phyloP scores from a whole-genome alignment of 2,329 filamentous ascomycete genomes.

The Trichoderma koningii region DNA sequence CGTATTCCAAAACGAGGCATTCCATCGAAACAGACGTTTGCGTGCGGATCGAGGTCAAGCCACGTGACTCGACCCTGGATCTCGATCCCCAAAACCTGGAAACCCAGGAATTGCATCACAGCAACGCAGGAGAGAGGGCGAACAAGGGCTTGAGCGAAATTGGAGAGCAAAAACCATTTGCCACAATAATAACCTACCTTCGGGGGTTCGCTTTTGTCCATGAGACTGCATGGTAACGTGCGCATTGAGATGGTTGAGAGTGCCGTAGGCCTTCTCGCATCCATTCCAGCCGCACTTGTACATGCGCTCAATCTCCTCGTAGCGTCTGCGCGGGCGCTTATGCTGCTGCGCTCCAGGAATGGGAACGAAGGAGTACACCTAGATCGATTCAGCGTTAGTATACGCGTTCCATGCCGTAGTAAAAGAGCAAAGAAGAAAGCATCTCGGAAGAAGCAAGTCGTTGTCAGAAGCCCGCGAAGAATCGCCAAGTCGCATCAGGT shows the following conservation, averaged over 20 bases:
- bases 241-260: conserved; percentile 93
- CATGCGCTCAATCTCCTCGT: conserved; percentile 99
- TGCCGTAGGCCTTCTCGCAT: conserved; percentile 98
- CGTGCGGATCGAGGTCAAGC: not conserved
- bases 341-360: conserved; percentile 97
- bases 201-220: conserved; percentile 88
- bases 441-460: not conserved
- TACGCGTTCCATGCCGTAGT: not conserved
- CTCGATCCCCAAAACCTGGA: not conserved
- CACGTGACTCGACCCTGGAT: conserved; percentile 4
- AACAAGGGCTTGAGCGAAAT: not conserved
- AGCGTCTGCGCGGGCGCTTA: conserved; percentile 88
- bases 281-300: conserved; percentile 99
- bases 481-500: not conserved
- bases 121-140: not conserved
- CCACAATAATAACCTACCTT: conserved; percentile 67
- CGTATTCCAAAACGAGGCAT: not conserved
- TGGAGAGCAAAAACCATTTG: not conserved
- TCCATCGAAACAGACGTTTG: not conserved
- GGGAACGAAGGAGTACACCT: conserved; percentile 97
- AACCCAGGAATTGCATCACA: not conserved
- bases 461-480: not conserved
- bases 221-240: conserved; percentile 99
- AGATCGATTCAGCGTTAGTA: conserved; percentile 37
- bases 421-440: not conserved